Evolutionary conservation across 1,284 basidiomycete species (phyloP).

Genomic region (Hemileia vastatrix): DNA sequence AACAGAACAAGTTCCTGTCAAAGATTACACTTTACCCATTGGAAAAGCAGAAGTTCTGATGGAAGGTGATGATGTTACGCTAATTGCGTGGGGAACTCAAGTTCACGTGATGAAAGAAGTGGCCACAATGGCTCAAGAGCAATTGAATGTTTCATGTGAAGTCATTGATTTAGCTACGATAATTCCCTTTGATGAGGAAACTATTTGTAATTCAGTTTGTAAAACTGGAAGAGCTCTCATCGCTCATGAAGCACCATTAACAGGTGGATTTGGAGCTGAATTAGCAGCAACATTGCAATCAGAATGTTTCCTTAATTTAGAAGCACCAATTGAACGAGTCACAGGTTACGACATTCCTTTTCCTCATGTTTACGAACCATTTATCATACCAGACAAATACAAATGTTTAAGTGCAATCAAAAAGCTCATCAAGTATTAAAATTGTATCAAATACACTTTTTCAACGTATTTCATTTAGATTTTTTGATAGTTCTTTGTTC

Average conservation of each 20-base stretch:
- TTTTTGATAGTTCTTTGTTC: too few relatives aligned
- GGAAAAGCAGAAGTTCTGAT: conserved; percentile 64
- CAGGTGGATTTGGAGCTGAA: conserved; percentile 73
- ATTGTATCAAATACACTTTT: too few relatives aligned
- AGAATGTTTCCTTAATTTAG: conserved; percentile 70
- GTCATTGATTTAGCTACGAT: conserved; percentile 83
- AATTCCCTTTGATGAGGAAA: conserved; percentile 76
- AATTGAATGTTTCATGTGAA: too few relatives aligned
- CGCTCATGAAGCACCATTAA: conserved; percentile 77
- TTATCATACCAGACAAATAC: too few relatives aligned
- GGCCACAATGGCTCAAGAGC: too few relatives aligned
- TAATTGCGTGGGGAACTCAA: conserved; percentile 84
- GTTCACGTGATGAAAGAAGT: conserved; percentile 53
- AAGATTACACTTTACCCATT: conserved; percentile 74
- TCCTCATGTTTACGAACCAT: too few relatives aligned
- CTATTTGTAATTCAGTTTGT: conserved; percentile 66
- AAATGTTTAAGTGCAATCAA: too few relatives aligned
- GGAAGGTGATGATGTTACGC: conserved; percentile 67
- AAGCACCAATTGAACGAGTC: conserved; percentile 74
- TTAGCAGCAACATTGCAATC: conserved; percentile 75
- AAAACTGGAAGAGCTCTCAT: conserved; percentile 72
- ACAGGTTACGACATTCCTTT: conserved; percentile 72
- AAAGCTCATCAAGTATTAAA: too few relatives aligned
- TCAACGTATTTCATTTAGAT: too few relatives aligned
- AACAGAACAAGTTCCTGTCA: conserved; percentile 83